These are phyloP conservation scores for Kluyveromyces lactis DNA, from an alignment of 805 yeast genomes.

Conservation along the genomic window DNA sequence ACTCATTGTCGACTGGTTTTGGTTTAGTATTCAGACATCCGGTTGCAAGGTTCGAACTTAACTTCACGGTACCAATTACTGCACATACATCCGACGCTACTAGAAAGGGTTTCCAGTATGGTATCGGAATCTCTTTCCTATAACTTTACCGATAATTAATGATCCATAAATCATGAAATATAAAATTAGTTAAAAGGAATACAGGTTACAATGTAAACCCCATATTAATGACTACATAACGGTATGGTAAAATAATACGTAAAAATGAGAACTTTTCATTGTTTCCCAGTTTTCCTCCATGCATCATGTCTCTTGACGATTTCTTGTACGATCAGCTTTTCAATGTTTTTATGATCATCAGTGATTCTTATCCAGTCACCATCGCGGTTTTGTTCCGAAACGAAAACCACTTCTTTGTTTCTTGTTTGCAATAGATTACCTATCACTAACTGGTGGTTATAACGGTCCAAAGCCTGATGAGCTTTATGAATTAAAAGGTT, in stretches of 20 bases:
- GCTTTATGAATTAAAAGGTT: slow-evolving; percentile 67
- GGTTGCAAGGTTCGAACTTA: slow-evolving; percentile 59
- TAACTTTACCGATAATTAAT: slow-evolving; percentile 17
- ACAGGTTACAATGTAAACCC: too few species aligned
- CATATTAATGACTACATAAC: too few species aligned
- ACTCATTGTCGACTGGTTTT: slow-evolving; percentile 47
- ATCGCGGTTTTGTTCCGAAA: slow-evolving; percentile 28
- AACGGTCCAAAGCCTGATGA: slow-evolving; percentile 67
- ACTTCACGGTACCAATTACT: slow-evolving; percentile 52
- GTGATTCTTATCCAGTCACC: slow-evolving; percentile 45
- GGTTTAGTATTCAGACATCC: slow-evolving; percentile 59
- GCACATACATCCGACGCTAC: slow-evolving; percentile 41
- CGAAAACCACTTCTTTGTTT: slow-evolving; percentile 81
- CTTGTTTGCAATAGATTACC: slow-evolving; percentile 89
- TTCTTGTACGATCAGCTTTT: slow-evolving; percentile 69
- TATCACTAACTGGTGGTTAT: slow-evolving; percentile 88
- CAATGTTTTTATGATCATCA: slow-evolving; percentile 43
- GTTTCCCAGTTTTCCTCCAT: slow-evolving; percentile 40
- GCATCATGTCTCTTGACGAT: slow-evolving; percentile 54
- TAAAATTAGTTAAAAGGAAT: too few species aligned
- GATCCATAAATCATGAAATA: too few species aligned
- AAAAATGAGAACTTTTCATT: background rate
- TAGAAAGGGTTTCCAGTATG: slow-evolving; percentile 61
- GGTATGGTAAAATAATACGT: too few species aligned
- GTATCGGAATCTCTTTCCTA: slow-evolving; percentile 53